phyloP scores from a whole-genome alignment of 148 eudicot species.

The Chenopodium formosanum region DNA sequence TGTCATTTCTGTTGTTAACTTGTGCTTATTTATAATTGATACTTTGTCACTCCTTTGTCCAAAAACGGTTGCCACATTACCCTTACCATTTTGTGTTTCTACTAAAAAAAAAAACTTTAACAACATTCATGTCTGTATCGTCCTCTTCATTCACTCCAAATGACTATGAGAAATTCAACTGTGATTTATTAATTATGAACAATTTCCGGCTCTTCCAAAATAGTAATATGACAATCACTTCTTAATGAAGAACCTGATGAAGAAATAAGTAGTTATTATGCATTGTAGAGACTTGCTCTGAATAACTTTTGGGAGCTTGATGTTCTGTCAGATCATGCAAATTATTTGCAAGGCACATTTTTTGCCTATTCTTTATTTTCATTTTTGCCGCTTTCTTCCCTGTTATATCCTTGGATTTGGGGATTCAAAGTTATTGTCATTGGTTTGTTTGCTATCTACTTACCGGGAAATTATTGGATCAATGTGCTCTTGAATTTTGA shows the following conservation, averaged over 20 bases:
- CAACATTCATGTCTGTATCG: background rate
- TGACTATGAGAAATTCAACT: background rate
- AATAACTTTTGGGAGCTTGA: background rate
- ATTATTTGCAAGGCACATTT: background rate
- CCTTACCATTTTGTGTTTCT: background rate
- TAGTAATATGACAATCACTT: too few relatives aligned
- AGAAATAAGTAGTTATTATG: background rate
- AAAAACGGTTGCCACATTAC: background rate
- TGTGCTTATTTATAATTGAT: background rate
- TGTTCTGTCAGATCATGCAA: background rate
- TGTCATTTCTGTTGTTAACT: background rate
- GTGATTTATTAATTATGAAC: too few relatives aligned
- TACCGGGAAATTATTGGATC: background rate
- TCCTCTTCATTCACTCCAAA: background rate
- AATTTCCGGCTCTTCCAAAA: background rate
- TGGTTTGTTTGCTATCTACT: background rate
- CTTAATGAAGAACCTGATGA: background rate
- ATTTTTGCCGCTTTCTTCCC: background rate
- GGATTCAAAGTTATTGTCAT: background rate
- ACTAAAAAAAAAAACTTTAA: background rate
- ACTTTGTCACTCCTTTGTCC: background rate
- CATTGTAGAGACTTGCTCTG: background rate
- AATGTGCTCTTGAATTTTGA: background rate
- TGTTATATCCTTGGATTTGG: background rate
- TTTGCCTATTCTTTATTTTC: background rate